Evolutionary conservation across 2,329 filamentous ascomycete species (phyloP).

Genomic region (Nothophaeocryptopus gaeumannii): DNA sequence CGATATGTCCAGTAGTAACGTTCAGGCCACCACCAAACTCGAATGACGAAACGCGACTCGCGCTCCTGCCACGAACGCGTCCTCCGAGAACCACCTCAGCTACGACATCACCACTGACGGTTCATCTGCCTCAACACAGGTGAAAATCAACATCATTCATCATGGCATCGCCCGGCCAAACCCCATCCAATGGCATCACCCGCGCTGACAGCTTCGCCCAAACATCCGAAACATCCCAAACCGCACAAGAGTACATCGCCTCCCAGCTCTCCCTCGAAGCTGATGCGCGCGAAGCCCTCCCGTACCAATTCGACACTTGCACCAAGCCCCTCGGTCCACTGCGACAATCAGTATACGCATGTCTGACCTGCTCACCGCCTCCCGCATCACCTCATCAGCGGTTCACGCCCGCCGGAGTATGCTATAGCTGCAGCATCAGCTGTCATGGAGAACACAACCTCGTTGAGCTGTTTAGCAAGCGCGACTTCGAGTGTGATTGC

Average conservation of each 20-base stretch:
- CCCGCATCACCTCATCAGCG: constrained; percentile 61
- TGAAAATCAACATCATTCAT: neutral
- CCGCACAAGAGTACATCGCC: constrained; percentile 69
- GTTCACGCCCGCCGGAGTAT: constrained; percentile 76
- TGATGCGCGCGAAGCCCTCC: constrained; percentile 89
- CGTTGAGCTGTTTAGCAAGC: constrained; percentile 93
- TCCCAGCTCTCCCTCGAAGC: constrained; percentile 87
- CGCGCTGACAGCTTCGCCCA: constrained; percentile 20
- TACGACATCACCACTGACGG: too few relatives aligned
- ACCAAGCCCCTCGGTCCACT: constrained; percentile 86
- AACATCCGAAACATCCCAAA: constrained; percentile 51
- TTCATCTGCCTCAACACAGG: too few relatives aligned
- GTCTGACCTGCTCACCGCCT: constrained; percentile 86
- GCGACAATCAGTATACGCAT: constrained; percentile 86
- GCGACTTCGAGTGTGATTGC: constrained; percentile 95
- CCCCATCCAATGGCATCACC: constrained; percentile 1
- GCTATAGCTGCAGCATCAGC: constrained; percentile 94
- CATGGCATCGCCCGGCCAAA: neutral
- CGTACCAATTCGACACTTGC: constrained; percentile 92
- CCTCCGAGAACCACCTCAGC: too few relatives aligned
- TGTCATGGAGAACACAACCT: constrained; percentile 94
- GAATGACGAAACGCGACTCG: too few relatives aligned
- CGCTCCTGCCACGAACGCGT: too few relatives aligned
- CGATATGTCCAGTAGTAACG: too few relatives aligned
- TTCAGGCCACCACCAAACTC: too few relatives aligned